Percentiles rank a stretch among this genome's conserved stretches.
Evolutionary conservation across 1,139 yeast species (phyloP).

Genomic region (Taiozyma sp.): DNA sequence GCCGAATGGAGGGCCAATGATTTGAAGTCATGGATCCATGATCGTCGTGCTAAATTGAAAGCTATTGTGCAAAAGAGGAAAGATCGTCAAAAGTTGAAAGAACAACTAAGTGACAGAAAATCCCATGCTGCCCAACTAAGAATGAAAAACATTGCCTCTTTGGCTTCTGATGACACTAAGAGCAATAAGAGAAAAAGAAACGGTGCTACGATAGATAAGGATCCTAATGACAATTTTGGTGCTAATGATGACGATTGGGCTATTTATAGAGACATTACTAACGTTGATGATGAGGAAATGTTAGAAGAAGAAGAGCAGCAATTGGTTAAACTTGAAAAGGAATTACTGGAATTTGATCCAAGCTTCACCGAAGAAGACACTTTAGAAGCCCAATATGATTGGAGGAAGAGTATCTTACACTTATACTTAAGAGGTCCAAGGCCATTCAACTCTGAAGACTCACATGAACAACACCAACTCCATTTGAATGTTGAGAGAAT

Average conservation of each 20-base stretch:
- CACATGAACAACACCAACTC: slow-evolving; percentile 78
- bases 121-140: slow-evolving; percentile 89
- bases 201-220: slow-evolving; percentile 73
- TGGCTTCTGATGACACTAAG: slow-evolving; percentile 66
- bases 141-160: slow-evolving; percentile 86
- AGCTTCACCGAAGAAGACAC: slow-evolving; percentile 83
- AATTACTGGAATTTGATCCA: slow-evolving; percentile 77
- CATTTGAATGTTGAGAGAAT: slow-evolving; percentile 89
- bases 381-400: slow-evolving; percentile 76
- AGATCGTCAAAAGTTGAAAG: slow-evolving; percentile 66
- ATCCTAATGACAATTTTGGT: slow-evolving; percentile 92
- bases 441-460: slow-evolving; percentile 57
- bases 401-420: slow-evolving; percentile 79
- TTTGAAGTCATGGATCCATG: slow-evolving; percentile 73
- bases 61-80: slow-evolving; percentile 52
- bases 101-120: slow-evolving; percentile 82
- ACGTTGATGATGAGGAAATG: slow-evolving; percentile 69
- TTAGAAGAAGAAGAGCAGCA: slow-evolving; percentile 65
- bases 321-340: slow-evolving; percentile 64
- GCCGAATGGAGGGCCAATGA: slow-evolving; percentile 75
- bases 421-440: slow-evolving; percentile 88
- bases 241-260: slow-evolving; percentile 97
- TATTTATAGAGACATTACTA: slow-evolving; percentile 79
- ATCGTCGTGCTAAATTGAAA: slow-evolving; percentile 60
- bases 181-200: slow-evolving; percentile 45